Conservation (phyloP, 2,329 filamentous ascomycete genomes). For the Cadophora gregata region DNA sequence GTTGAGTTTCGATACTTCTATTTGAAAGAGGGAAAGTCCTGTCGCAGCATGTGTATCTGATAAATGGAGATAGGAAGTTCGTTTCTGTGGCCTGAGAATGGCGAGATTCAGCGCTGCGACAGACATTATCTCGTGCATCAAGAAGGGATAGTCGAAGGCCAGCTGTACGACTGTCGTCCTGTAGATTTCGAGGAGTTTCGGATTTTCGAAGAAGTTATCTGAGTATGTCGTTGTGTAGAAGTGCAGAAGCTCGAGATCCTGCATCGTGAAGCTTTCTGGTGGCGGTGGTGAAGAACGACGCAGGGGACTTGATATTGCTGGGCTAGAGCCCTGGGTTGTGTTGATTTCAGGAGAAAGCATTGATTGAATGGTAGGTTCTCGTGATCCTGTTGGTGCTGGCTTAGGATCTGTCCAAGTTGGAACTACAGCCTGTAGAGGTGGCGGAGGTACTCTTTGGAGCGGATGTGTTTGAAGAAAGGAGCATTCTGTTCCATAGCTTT, state of each 20-base stretch:
- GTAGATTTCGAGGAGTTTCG: slow-evolving; percentile 29
- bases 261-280: slow-evolving; percentile 36
- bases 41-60: slow-evolving; percentile 44
- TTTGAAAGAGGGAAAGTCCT: slow-evolving; percentile 43
- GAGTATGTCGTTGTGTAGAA: slow-evolving; percentile 49
- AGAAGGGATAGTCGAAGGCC: slow-evolving; percentile 42
- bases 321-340: slow-evolving; percentile 4
- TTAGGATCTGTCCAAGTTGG: neutral
- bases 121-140: slow-evolving; percentile 47
- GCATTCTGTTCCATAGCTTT: slow-evolving; percentile 37
- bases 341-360: slow-evolving; percentile 19
- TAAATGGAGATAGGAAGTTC: slow-evolving; percentile 37
- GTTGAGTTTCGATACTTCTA: slow-evolving; percentile 52
- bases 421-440: neutral
- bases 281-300: slow-evolving; percentile 2
- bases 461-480: slow-evolving; percentile 42
- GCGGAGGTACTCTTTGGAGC: slow-evolving; percentile 21
- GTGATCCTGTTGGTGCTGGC: slow-evolving; percentile 5
- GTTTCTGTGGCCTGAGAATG: slow-evolving; percentile 36
- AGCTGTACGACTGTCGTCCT: slow-evolving; percentile 37
- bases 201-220: slow-evolving; percentile 33
- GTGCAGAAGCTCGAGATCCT: slow-evolving; percentile 52
- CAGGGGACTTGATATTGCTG: slow-evolving; percentile 4
- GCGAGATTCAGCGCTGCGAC: slow-evolving; percentile 47
- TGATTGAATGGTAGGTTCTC: slow-evolving; percentile 20